Conservation (phyloP, 139 green algal species). For the Tetratostichococcus sp. region DNA sequence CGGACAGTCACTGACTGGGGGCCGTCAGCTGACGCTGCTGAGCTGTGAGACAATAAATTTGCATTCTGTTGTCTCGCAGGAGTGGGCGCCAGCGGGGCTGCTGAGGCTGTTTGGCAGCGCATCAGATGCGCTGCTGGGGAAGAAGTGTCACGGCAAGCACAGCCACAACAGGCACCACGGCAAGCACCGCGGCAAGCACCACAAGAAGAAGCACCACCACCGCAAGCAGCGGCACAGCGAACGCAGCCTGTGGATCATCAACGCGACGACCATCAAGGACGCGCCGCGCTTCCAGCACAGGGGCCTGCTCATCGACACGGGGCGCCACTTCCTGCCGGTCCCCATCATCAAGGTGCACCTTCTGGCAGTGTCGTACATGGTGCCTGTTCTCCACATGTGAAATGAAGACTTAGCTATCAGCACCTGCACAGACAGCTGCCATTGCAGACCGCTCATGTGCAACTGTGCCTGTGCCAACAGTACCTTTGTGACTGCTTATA, state of each 20-base stretch:
- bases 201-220: neutral
- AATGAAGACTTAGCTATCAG: too few relatives aligned
- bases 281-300: slow-evolving; percentile 40
- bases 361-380: neutral
- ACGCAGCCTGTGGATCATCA: slow-evolving; percentile 8
- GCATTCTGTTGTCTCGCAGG: too few relatives aligned
- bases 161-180: neutral
- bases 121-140: neutral
- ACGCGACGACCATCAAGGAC: slow-evolving; percentile 34
- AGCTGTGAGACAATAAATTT: too few relatives aligned
- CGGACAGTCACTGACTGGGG: neutral
- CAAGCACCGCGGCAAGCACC: slow-evolving; percentile 8
- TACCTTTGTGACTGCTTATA: too few relatives aligned
- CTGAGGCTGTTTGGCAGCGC: neutral
- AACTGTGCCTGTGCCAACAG: too few relatives aligned
- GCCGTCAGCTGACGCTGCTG: too few relatives aligned
- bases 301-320: slow-evolving; percentile 56
- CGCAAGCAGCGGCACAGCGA: slow-evolving; percentile 14
- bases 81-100: too few relatives aligned
- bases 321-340: slow-evolving; percentile 54
- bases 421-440: too few relatives aligned
- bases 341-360: slow-evolving; percentile 22
- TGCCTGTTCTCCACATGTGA: too few relatives aligned
- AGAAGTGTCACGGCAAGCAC: too few relatives aligned
- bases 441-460: too few relatives aligned